Percentiles rank a stretch among this genome's conserved stretches.
These are phyloP conservation scores for Ascodesmis nigricans DNA, from an alignment of 495 filamentous ascomycete genomes.

Conservation along the genomic window DNA sequence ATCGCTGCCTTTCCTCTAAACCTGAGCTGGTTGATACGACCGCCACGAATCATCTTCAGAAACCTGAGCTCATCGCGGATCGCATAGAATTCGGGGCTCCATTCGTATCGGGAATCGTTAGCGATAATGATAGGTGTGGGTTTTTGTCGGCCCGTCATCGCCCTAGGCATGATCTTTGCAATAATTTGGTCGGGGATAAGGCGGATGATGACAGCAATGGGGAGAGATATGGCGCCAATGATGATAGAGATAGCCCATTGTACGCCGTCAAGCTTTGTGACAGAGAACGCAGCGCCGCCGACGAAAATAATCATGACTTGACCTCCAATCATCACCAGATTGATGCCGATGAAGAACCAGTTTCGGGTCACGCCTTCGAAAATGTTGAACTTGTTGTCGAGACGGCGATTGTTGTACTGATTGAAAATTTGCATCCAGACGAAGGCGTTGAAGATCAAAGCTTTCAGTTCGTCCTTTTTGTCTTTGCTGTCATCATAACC, in stretches of 20 bases:
- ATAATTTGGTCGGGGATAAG: constrained; percentile 49
- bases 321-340: constrained; percentile 60
- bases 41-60: constrained; percentile 76
- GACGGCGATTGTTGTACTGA: constrained; percentile 57
- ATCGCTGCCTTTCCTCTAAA: too few species aligned
- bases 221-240: constrained; percentile 46
- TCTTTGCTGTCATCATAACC: constrained; percentile 26
- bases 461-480: constrained; percentile 29
- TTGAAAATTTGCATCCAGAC: constrained; percentile 96
- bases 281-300: constrained; percentile 48
- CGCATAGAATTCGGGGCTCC: constrained; percentile 39
- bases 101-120: constrained; percentile 41
- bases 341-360: constrained; percentile 64
- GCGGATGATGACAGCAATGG: constrained; percentile 48
- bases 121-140: constrained; percentile 29
- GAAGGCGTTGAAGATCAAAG: constrained; percentile 75
- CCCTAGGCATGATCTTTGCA: constrained; percentile 31
- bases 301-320: constrained; percentile 62
- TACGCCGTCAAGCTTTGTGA: constrained; percentile 34
- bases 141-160: constrained; percentile 27
- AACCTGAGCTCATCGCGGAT: constrained; percentile 66
- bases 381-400: constrained; percentile 80
- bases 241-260: constrained; percentile 61
- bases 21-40: constrained; percentile 65
- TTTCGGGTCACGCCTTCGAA: constrained; percentile 66